Evolutionary conservation across 305 asterid genomes (phyloP).

Genomic region (Rubia occidens): DNA sequence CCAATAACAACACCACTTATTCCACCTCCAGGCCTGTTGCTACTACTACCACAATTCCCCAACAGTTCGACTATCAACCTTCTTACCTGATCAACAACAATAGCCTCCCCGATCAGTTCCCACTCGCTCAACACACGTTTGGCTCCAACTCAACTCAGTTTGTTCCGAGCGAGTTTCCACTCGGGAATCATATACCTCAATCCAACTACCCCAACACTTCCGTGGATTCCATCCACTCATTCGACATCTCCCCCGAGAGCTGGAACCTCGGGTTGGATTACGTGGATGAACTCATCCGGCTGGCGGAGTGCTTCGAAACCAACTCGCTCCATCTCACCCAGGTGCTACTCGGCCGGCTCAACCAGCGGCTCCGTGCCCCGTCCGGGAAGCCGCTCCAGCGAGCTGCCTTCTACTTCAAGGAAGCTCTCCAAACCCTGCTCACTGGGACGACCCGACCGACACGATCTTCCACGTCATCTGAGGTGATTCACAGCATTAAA

Average conservation of each 20-base stretch:
- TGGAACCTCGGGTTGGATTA: slow-evolving; percentile 52
- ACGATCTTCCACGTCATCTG: slow-evolving; percentile 40
- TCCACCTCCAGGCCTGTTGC: slow-evolving; percentile 5
- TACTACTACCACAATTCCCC: slow-evolving; percentile 18
- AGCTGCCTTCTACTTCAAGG: slow-evolving; percentile 89
- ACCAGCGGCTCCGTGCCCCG: slow-evolving; percentile 58
- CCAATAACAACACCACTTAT: slow-evolving; percentile 14
- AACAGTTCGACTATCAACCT: slow-evolving; percentile 23
- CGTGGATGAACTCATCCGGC: slow-evolving; percentile 70
- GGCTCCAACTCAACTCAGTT: slow-evolving; percentile 36
- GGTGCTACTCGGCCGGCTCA: slow-evolving; percentile 64
- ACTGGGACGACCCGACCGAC: slow-evolving; percentile 47
- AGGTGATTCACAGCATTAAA: slow-evolving; percentile 59
- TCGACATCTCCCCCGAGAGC: slow-evolving; percentile 22
- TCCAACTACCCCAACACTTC: slow-evolving; percentile 20
- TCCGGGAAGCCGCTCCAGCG: slow-evolving; percentile 68
- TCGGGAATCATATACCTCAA: slow-evolving; percentile 27
- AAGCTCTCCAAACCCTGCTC: slow-evolving; percentile 73
- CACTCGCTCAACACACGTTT: slow-evolving; percentile 29
- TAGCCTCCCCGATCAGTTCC: slow-evolving; percentile 31
- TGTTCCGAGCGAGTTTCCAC: slow-evolving; percentile 32
- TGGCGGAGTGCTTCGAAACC: slow-evolving; percentile 80
- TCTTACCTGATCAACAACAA: slow-evolving; percentile 14
- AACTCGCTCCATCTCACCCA: slow-evolving; percentile 70
- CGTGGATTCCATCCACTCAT: slow-evolving; percentile 8